Evolutionary conservation across 495 filamentous ascomycete genomes (phyloP).

Genomic region (Aspergillus affinis): DNA sequence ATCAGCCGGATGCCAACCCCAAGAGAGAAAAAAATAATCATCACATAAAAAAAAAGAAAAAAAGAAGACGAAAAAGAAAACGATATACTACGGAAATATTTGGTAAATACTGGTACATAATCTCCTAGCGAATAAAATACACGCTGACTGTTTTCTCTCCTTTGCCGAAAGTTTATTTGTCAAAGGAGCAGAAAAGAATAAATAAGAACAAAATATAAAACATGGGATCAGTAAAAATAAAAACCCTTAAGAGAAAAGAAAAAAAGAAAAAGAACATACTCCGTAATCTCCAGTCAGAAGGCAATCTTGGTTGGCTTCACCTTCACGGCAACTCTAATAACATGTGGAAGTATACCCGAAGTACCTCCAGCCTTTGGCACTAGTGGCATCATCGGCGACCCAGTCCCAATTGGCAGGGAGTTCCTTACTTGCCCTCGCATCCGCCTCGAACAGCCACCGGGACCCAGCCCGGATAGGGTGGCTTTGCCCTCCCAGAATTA

Average conservation of each 20-base stretch:
- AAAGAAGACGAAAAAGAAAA: neutral
- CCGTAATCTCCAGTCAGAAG: neutral
- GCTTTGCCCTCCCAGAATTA: neutral
- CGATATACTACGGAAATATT: neutral
- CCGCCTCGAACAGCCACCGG: neutral
- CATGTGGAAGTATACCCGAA: conserved; percentile 19
- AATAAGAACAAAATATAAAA: neutral
- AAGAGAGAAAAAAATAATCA: conserved; percentile 2
- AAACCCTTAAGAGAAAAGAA: neutral
- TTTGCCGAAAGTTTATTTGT: conserved; percentile 1
- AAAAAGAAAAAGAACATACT: neutral
- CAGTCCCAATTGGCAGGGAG: conserved; percentile 1
- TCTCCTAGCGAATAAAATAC: neutral
- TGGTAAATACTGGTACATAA: neutral
- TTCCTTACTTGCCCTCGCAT: conserved; percentile 4
- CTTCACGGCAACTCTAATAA: conserved; percentile 6
- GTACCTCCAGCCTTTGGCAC: conserved; percentile 16
- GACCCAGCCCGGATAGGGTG: neutral
- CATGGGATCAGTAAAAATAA: neutral
- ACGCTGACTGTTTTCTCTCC: neutral
- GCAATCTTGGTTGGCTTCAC: neutral
- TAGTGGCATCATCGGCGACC: neutral
- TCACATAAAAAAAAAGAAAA: neutral
- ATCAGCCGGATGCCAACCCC: no score
- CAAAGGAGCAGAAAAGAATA: neutral